Conservation (phyloP, 73 alveolate genomes). For the Paramecium octaurelia region DNA sequence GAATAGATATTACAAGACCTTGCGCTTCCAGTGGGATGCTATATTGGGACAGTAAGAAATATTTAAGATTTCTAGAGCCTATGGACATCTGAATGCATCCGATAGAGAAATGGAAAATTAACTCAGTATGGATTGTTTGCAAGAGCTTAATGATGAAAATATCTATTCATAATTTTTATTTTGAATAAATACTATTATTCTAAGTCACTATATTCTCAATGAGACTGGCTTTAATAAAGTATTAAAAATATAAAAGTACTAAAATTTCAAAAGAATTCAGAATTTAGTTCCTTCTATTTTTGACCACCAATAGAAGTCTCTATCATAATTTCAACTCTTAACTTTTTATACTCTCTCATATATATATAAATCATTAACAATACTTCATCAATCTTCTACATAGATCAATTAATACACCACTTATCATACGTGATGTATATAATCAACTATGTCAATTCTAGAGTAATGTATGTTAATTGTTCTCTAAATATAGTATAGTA, state of each 20-base stretch:
- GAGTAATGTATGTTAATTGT: too few species aligned
- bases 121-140: background rate
- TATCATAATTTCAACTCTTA: too few species aligned
- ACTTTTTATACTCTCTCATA: too few species aligned
- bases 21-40: background rate
- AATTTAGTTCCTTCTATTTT: background rate
- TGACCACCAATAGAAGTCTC: background rate
- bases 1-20: background rate
- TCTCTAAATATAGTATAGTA: too few species aligned
- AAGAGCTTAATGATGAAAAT: background rate
- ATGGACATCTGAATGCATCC: background rate
- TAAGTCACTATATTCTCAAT: background rate
- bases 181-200: background rate
- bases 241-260: background rate
- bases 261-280: background rate
- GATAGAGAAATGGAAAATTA: background rate
- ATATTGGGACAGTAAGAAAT: conserved; percentile 6
- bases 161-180: background rate
- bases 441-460: too few species aligned
- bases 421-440: too few species aligned
- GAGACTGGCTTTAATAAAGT: background rate
- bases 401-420: too few species aligned
- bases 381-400: too few species aligned
- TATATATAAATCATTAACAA: too few species aligned
- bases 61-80: background rate